These are phyloP conservation scores for Sporothrix mexicana DNA, from an alignment of 2,329 filamentous ascomycete species.

Conservation along the genomic window DNA sequence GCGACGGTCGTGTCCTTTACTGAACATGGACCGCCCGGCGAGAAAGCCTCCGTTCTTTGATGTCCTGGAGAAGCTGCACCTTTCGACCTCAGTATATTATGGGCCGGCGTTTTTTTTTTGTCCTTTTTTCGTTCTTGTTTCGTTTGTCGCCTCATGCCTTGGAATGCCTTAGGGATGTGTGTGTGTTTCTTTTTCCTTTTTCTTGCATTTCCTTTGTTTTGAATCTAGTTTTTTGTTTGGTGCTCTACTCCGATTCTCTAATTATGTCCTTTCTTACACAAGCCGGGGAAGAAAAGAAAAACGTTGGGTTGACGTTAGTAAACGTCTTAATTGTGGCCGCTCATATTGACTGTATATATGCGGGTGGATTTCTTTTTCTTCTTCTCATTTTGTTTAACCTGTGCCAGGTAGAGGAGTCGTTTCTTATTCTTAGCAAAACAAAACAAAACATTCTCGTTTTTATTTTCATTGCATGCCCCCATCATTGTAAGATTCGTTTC, in stretches of 20 bases:
- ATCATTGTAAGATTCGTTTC: not conserved
- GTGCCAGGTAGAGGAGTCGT: not conserved
- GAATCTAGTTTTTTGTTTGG: not conserved
- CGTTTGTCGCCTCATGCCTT: not conserved
- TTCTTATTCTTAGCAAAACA: not conserved
- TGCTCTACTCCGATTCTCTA: not conserved
- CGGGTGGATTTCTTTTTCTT: not conserved
- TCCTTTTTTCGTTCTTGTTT: not conserved
- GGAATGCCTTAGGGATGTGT: not conserved
- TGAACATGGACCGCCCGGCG: not conserved
- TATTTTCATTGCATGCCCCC: not conserved
- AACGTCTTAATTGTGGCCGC: constrained; percentile 22
- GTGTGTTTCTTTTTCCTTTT: not conserved
- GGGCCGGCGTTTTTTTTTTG: constrained; percentile 6
- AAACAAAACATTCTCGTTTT: not conserved
- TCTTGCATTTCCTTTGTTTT: not conserved
- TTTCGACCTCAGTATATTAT: not conserved
- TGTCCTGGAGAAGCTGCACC: not conserved
- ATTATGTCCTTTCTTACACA: not conserved
- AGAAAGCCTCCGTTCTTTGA: not conserved
- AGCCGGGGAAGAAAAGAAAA: not conserved
- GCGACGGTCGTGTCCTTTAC: not conserved
- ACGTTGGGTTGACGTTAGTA: not conserved
- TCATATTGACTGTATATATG: constrained; percentile 18
- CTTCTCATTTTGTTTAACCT: not conserved